These are phyloP conservation scores for Maudiozyma serrabonitensis DNA, from an alignment of 805 yeast genomes.

Conservation along the genomic window DNA sequence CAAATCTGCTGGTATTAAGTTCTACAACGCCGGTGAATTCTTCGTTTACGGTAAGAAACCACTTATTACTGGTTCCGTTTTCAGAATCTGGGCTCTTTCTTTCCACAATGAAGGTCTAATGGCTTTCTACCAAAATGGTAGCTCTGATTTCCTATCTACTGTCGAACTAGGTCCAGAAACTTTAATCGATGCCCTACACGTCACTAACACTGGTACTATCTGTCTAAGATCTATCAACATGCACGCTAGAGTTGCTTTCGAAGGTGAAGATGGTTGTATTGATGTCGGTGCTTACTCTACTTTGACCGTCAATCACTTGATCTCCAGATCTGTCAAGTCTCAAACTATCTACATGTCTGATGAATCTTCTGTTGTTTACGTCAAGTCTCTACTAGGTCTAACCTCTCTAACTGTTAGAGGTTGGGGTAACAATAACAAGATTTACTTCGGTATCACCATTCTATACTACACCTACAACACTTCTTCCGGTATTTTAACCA, in stretches of 20 bases:
- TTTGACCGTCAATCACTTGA: constrained; percentile 1
- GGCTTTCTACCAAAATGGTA: constrained; percentile 1
- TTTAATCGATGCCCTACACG: neutral
- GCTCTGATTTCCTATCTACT: neutral
- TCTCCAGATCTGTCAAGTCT: neutral
- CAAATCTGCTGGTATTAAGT: neutral
- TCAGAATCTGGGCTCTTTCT: constrained; percentile 1
- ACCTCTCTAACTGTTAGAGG: constrained; percentile 5
- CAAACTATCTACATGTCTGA: constrained; percentile 8
- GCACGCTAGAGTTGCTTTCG: constrained; percentile 2
- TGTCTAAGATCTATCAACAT: constrained; percentile 4
- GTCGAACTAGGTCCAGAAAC: constrained; percentile 3
- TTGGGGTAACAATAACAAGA: constrained; percentile 2
- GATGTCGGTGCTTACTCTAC: constrained; percentile 5
- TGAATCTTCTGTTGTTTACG: neutral
- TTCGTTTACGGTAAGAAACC: constrained; percentile 1
- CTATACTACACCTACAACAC: constrained; percentile 3
- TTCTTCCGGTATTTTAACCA: constrained; percentile 6
- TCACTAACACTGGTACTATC: constrained; percentile 8
- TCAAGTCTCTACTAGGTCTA: constrained; percentile 1
- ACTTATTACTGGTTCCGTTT: neutral
- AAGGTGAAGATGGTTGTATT: constrained; percentile 9
- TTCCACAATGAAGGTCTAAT: constrained; percentile 2
- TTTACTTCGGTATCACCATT: constrained; percentile 4
- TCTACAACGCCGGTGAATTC: constrained; percentile 2